These are phyloP conservation scores for Bruguiera gymnorhiza DNA, from an alignment of 345 rosid genomes.

Conservation along the genomic window DNA sequence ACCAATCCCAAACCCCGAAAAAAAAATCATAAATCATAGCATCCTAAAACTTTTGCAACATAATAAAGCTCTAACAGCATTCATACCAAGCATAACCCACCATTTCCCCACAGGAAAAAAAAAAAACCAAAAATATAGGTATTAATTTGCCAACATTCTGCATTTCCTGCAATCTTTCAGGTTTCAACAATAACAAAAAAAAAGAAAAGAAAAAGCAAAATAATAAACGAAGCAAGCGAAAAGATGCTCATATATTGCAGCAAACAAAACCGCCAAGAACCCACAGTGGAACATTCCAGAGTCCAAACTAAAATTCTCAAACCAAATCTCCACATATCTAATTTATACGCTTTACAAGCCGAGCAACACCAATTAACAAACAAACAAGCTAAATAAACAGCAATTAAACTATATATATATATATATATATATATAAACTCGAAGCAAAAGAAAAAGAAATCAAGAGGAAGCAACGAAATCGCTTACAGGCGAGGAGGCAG, in stretches of 20 bases:
- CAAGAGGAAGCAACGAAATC: conserved; percentile 15
- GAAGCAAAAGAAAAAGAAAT: neutral
- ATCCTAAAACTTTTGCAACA: too few species aligned
- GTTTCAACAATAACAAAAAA: too few species aligned
- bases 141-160: neutral
- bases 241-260: neutral
- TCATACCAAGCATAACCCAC: neutral
- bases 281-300: neutral
- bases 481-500: conserved; percentile 94
- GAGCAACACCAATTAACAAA: neutral
- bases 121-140: neutral
- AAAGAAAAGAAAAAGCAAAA: too few species aligned
- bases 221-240: too few species aligned
- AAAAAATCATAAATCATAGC: too few species aligned
- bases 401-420: neutral
- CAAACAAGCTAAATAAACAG: neutral
- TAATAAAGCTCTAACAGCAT: neutral
- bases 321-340: neutral
- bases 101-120: too few species aligned
- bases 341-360: neutral
- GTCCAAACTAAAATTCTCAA: neutral
- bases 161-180: neutral
- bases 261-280: neutral
- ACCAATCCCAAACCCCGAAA: too few species aligned
- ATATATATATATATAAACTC: too few species aligned